These are phyloP conservation scores for Globisporangium orthogonon DNA, from an alignment of 352 stramenopile species.

Conservation along the genomic window DNA sequence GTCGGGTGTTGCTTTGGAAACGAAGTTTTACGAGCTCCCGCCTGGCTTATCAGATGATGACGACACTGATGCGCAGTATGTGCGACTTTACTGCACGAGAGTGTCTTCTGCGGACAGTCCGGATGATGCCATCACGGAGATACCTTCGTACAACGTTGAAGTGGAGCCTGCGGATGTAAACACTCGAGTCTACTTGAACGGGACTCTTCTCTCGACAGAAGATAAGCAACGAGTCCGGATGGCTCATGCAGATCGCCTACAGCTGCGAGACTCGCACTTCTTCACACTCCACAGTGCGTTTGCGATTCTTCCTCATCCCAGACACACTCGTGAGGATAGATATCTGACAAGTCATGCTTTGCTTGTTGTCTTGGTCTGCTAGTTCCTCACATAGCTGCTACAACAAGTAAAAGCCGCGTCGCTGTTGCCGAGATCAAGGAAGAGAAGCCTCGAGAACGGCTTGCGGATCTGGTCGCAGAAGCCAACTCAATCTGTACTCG, in stretches of 20 bases:
- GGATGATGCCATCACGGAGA: neutral
- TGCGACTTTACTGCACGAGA: slow-evolving; percentile 20
- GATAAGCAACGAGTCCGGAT: slow-evolving; percentile 15
- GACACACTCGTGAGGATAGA: neutral
- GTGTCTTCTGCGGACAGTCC: neutral
- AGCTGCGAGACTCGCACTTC: slow-evolving; percentile 27
- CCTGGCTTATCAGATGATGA: slow-evolving; percentile 6
- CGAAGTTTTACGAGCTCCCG: slow-evolving; percentile 24
- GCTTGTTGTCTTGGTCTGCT: neutral
- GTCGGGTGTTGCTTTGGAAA: no score
- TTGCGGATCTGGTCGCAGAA: slow-evolving; percentile 32
- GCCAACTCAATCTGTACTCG: slow-evolving; percentile 55
- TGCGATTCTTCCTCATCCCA: neutral
- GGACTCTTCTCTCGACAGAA: slow-evolving; percentile 13
- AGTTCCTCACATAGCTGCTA: slow-evolving; percentile 3
- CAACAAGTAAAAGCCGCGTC: neutral
- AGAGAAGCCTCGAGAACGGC: neutral
- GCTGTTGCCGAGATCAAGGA: neutral
- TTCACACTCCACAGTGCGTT: slow-evolving; percentile 44
- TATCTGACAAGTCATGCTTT: no score
- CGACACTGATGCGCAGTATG: slow-evolving; percentile 21
- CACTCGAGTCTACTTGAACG: slow-evolving; percentile 37
- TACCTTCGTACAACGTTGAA: slow-evolving; percentile 15
- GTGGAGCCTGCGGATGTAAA: slow-evolving; percentile 27
- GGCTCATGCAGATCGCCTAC: slow-evolving; percentile 42